Percentiles rank a stretch among this genome's conserved stretches.
Conservation (phyloP, 176 grass and related monocot species). For the Paspalum vaginatum region DNA sequence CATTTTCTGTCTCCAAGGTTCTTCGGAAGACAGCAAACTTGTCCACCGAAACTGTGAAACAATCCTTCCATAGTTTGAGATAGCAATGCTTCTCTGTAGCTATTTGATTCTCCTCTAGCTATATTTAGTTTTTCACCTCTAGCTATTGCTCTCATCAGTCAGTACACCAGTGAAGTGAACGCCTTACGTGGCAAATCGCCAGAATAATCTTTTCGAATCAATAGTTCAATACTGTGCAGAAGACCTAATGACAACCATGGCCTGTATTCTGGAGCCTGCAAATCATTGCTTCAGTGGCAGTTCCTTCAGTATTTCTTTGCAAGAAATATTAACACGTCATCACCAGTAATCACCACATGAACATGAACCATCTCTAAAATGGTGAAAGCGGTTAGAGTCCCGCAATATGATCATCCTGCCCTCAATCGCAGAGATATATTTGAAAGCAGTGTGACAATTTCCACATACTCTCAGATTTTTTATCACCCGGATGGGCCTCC, state of each 20-base stretch:
- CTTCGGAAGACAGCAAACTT: background rate
- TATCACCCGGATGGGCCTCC: conserved; percentile 83
- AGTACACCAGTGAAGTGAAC: too few species aligned
- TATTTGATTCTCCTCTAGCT: too few species aligned
- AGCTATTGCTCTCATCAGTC: too few species aligned
- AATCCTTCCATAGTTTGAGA: too few species aligned
- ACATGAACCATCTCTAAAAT: conserved; percentile 87
- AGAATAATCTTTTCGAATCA: conserved; percentile 14
- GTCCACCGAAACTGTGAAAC: too few species aligned
- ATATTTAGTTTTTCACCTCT: too few species aligned
- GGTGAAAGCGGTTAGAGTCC: conserved; percentile 94
- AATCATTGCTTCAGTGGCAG: background rate
- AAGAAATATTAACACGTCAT: conserved; percentile 17
- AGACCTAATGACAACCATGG: background rate
- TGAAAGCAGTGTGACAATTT: conserved; percentile 90
- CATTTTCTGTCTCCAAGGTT: background rate
- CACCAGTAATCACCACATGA: conserved; percentile 97
- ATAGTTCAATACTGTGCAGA: background rate
- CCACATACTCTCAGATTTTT: conserved; percentile 84
- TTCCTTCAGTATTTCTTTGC: conserved; percentile 22
- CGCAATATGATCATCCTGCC: conserved; percentile 83
- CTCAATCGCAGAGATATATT: conserved; percentile 86
- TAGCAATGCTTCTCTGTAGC: too few species aligned
- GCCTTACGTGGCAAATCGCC: background rate
- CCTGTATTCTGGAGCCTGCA: background rate